These are phyloP conservation scores for Lasiodiplodia hormozganensis DNA, from an alignment of 2,329 filamentous ascomycete genomes.

Conservation along the genomic window DNA sequence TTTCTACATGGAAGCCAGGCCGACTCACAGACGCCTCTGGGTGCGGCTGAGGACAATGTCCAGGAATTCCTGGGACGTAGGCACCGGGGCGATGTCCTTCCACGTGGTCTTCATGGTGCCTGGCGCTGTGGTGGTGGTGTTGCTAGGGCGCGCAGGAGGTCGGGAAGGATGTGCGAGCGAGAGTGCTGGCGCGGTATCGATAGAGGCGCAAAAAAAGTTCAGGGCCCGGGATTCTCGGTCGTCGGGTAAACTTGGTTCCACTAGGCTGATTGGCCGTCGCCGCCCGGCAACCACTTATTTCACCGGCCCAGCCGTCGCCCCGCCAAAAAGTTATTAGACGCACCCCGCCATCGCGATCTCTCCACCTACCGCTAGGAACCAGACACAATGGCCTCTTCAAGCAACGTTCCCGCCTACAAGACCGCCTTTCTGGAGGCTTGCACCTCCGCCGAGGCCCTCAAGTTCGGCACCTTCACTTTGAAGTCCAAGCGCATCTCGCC, in stretches of 20 bases:
- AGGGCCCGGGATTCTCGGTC: constrained; percentile 3
- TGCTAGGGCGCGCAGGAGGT: constrained; percentile 8
- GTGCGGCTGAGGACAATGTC: constrained; percentile 90
- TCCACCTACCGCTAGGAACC: neutral
- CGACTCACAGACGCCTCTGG: constrained; percentile 73
- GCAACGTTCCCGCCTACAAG: constrained; percentile 58
- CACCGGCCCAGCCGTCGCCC: neutral
- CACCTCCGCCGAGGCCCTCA: constrained; percentile 71
- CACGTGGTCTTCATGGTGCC: constrained; percentile 44
- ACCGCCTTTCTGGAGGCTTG: constrained; percentile 73
- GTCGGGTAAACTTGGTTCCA: constrained; percentile 28
- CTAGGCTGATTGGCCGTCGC: neutral
- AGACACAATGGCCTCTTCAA: constrained; percentile 26
- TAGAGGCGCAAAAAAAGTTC: constrained; percentile 30
- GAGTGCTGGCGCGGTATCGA: constrained; percentile 25
- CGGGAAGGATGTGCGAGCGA: constrained; percentile 1
- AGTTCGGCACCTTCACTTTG: constrained; percentile 84
- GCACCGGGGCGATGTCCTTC: constrained; percentile 80
- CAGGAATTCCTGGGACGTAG: constrained; percentile 92
- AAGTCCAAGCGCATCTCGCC: constrained; percentile 91
- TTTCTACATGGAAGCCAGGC: neutral
- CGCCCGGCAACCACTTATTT: constrained; percentile 3
- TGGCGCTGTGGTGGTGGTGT: constrained; percentile 9
- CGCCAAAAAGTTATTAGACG: constrained; percentile 29
- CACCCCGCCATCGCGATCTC: neutral